phyloP scores from a whole-genome alignment of 306 rosid genomes.

The Trichosanthes truncata region DNA sequence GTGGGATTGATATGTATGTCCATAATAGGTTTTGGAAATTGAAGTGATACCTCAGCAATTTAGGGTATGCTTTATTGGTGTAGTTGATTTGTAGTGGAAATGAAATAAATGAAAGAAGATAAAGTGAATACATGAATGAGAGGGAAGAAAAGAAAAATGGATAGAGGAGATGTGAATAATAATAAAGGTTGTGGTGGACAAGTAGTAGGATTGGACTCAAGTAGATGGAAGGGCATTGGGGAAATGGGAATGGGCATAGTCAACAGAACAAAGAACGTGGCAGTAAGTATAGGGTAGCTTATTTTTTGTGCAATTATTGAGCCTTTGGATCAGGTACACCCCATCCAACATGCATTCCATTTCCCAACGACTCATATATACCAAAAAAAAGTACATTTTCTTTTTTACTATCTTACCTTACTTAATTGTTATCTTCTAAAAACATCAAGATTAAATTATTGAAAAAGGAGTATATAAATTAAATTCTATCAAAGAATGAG shows the following conservation, averaged over 20 bases:
- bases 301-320: neutral
- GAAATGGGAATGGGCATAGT: neutral
- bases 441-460: neutral
- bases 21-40: too few species aligned
- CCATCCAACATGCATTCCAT: neutral
- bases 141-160: too few species aligned
- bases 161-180: neutral
- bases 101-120: neutral
- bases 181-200: neutral
- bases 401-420: neutral
- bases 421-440: neutral
- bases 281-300: neutral
- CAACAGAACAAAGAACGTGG: conserved; percentile 2
- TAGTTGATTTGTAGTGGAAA: neutral
- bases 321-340: neutral
- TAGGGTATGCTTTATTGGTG: neutral
- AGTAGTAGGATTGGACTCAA: neutral
- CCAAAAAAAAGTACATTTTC: neutral
- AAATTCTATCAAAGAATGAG: neutral
- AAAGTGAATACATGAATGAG: too few species aligned
- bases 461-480: neutral
- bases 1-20: too few species aligned
- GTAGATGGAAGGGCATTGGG: neutral
- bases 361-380: neutral
- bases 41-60: too few species aligned